Conservation (phyloP, 225 moss, liverwort and hornwort species). For the Pseudoscleropodium purum region DNA sequence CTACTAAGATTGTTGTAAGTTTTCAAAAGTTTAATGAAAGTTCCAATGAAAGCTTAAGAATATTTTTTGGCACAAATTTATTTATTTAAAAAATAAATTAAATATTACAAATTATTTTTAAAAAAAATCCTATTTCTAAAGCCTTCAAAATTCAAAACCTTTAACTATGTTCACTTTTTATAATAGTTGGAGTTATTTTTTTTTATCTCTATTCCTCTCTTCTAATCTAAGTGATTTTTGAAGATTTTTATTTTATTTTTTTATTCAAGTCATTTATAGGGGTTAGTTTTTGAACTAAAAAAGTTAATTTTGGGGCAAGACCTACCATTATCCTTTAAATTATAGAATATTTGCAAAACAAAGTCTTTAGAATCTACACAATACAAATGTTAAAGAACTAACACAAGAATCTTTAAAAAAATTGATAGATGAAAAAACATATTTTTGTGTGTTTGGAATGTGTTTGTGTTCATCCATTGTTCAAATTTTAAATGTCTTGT, state of each 20-base stretch:
- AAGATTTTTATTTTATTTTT: background rate
- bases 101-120: background rate
- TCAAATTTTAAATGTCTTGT: background rate
- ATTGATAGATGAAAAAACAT: fast-evolving
- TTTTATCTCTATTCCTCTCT: background rate
- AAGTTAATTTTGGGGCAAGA: fast-evolving
- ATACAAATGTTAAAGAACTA: background rate
- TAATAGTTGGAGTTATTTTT: background rate
- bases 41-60: background rate
- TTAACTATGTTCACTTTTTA: background rate
- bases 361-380: no score
- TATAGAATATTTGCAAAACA: background rate
- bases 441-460: background rate
- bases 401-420: background rate
- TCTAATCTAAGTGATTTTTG: background rate
- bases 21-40: no score
- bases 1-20: no score
- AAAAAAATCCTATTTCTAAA: background rate
- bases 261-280: fast-evolving
- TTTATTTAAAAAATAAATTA: background rate
- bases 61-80: background rate
- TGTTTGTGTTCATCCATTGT: background rate
- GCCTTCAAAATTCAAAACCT: background rate
- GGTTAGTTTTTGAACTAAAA: fast-evolving
- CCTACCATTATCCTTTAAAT: background rate